Evolutionary conservation across 192 early-diverging fungal genomes (phyloP).

Genomic region (Coemansia sp.): DNA sequence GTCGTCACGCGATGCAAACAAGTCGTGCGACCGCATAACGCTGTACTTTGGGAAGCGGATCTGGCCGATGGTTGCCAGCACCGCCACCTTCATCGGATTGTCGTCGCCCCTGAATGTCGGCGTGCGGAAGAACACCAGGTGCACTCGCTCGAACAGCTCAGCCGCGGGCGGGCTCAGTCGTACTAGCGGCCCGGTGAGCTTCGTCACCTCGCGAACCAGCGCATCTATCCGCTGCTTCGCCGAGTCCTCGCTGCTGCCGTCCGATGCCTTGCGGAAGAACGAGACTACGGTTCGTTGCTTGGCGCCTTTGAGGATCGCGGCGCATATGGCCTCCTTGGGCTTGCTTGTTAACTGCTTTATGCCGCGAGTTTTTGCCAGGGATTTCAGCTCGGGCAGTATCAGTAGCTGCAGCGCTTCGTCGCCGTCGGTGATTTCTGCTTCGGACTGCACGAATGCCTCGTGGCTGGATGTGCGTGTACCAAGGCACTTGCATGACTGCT

Average conservation of each 20-base stretch:
- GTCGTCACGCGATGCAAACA: constrained; percentile 42
- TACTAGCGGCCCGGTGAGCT: constrained; percentile 36
- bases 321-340: constrained; percentile 35
- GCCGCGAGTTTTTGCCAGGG: constrained; percentile 31
- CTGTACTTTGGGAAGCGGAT: constrained; percentile 37
- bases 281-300: constrained; percentile 46
- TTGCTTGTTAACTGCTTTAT: constrained; percentile 36
- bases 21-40: constrained; percentile 30
- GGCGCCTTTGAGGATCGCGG: constrained; percentile 17
- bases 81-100: constrained; percentile 31
- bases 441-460: constrained; percentile 30
- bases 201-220: constrained; percentile 18
- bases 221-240: constrained; percentile 11
- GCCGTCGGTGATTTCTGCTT: constrained; percentile 15
- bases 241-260: constrained; percentile 4
- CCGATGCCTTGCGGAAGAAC: constrained; percentile 27
- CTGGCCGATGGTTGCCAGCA: constrained; percentile 35
- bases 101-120: constrained; percentile 26
- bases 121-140: constrained; percentile 48
- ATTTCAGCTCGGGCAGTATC: constrained; percentile 25
- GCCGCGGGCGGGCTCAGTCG: constrained; percentile 14
- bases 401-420: constrained; percentile 23
- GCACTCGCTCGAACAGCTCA: constrained; percentile 51
- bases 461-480: neutral
- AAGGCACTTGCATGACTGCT: constrained; percentile 37